Conservation (phyloP, 2,329 filamentous ascomycete species). For the Sporothrix mexicana region DNA sequence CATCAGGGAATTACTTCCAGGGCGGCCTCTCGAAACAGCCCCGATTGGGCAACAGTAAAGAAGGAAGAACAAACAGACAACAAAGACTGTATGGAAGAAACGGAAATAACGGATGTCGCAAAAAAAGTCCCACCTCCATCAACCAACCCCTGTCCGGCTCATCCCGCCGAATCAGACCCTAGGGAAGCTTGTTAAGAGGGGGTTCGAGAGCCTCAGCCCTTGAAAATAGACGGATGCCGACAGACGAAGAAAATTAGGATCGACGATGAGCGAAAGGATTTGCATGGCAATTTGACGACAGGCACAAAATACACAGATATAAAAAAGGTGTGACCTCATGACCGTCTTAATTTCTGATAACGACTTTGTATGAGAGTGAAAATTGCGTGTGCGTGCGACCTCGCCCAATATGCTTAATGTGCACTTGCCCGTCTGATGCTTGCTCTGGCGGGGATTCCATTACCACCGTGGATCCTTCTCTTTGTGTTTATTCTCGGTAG, state of each 20-base stretch:
- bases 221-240: not conserved
- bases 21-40: not conserved
- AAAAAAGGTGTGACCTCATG: not conserved
- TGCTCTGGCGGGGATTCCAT: not conserved
- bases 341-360: not conserved
- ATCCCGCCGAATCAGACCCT: conserved; percentile 1
- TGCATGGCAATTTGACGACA: not conserved
- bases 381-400: not conserved
- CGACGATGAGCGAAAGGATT: not conserved
- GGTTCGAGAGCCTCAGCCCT: not conserved
- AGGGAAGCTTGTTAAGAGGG: too few relatives aligned
- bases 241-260: not conserved
- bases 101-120: not conserved
- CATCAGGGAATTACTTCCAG: not conserved
- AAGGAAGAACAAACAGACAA: not conserved
- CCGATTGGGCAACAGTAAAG: not conserved
- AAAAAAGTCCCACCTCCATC: not conserved
- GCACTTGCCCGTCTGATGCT: not conserved
- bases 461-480: not conserved
- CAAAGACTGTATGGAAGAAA: not conserved
- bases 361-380: not conserved
- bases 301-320: not conserved
- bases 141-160: conserved; percentile 4
- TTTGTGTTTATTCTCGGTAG: not conserved
- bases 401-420: not conserved